phyloP scores from a whole-genome alignment of 805 yeast species.

The Yamadazyma nakazawae region DNA sequence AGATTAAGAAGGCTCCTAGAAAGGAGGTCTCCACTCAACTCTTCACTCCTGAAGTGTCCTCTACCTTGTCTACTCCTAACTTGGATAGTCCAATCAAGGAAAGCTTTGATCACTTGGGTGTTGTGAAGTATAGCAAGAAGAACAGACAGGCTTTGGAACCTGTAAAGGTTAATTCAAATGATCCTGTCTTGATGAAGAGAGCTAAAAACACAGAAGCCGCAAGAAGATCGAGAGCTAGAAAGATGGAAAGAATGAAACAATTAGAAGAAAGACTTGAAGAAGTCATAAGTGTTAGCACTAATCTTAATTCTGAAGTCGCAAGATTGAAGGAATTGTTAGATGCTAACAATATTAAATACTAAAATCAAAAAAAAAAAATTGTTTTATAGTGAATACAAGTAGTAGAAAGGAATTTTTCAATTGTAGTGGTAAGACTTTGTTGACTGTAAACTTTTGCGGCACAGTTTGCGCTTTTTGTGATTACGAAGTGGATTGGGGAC shows the following conservation, averaged over 20 bases:
- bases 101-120: constrained; percentile 69
- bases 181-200: constrained; percentile 77
- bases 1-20: not conserved
- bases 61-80: constrained; percentile 33
- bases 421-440: too few species aligned
- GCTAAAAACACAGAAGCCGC: constrained; percentile 99
- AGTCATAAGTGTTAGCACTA: constrained; percentile 55
- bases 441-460: too few species aligned
- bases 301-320: constrained; percentile 59
- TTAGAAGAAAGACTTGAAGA: constrained; percentile 74
- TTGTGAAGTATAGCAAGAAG: constrained; percentile 74
- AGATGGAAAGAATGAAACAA: constrained; percentile 82
- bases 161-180: constrained; percentile 53
- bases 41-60: constrained; percentile 28
- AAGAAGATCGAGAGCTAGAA: constrained; percentile 89
- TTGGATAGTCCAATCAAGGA: constrained; percentile 19
- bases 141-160: constrained; percentile 76
- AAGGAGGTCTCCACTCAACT: constrained; percentile 19
- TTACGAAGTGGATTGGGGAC: too few species aligned
- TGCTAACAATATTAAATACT: constrained; percentile 19
- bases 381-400: not conserved
- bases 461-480: too few species aligned
- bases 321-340: constrained; percentile 52
- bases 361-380: not conserved
- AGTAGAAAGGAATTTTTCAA: too few species aligned